phyloP scores from a whole-genome alignment of 2,329 filamentous ascomycete species.

The Colletotrichum endophyticum region DNA sequence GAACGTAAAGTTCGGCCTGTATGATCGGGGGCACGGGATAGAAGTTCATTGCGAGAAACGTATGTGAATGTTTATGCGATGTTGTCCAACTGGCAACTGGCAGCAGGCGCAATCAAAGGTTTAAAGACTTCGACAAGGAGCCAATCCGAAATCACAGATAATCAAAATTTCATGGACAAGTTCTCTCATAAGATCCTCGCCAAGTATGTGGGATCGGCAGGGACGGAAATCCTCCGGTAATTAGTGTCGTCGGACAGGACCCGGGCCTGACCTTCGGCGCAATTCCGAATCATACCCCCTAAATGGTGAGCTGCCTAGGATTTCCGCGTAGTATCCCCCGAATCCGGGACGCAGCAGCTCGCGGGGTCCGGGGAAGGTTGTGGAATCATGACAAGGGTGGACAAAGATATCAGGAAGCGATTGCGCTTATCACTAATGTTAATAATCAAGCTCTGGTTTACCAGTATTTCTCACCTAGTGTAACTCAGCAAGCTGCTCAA shows the following conservation, averaged over 20 bases:
- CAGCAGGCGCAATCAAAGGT: background rate
- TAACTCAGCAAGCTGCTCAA: background rate
- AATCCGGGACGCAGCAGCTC: background rate
- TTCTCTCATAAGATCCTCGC: background rate
- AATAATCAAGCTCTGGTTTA: background rate
- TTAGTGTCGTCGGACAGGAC: background rate
- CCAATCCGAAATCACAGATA: background rate
- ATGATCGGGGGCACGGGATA: conserved; percentile 35
- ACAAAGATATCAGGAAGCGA: background rate
- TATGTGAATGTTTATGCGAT: background rate
- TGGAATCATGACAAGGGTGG: background rate
- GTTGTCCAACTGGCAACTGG: background rate
- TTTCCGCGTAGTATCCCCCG: background rate
- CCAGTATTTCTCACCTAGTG: background rate
- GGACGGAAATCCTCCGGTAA: background rate
- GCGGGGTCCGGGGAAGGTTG: background rate
- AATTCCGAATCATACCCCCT: background rate
- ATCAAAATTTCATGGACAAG: background rate
- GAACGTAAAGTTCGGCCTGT: conserved; percentile 37
- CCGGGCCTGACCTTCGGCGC: background rate
- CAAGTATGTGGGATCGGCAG: background rate
- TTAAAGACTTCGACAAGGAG: background rate
- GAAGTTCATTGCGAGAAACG: conserved; percentile 34
- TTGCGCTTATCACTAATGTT: background rate
- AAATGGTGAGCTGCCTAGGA: background rate